Evolutionary conservation across 768 basidiomycete species (phyloP), one percentile per base, ranked within the genome.

Genomic region (Trametes maxima): DNA sequence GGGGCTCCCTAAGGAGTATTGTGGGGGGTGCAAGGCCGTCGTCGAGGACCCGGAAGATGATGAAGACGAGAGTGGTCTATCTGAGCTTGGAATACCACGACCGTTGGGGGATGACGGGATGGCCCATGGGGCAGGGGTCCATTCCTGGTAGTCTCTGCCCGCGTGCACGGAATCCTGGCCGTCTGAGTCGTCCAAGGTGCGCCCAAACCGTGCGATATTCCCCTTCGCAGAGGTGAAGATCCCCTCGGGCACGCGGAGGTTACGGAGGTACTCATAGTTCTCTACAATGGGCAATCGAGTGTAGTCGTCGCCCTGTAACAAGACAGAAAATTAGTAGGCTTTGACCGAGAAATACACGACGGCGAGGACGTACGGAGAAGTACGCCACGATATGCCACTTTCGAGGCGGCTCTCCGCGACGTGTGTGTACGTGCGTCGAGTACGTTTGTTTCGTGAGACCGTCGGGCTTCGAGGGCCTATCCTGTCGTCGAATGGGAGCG

Each of bases 341-440:
- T 45, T 22, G 42, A 45, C 21, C 33, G 59, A 13, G 49, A 57
- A 56, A 49, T 36, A n/a, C 13, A 21, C 12, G 56, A 63, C 28
- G 57, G 35, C 40, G 44, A 45, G 40, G 60, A 45, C 49, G 48
- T 70, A 90, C 89, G 73, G 85, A 84, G 73, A 92, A 91, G 77
- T 92, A 92, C 47, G 89, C 89, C 59, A 90, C 89, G 51, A 92
- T 82, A 75, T 92, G 90, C 90, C 90, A 92, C 80, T 90, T 90
- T 44, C 84, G 81, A 28, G 81, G 80, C 54, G 81, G 80, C 56
- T 75, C 76, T 40, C 80, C 76, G 50, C 83, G 85, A 40, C 85
- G 86, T 60, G 86, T 77, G 69, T 86, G 80, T 46, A 90, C 88
- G 40, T 85, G 83, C 28, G 89, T 90, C 8, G 89, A 91, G 69